These are phyloP conservation scores for Rosa lucieae DNA, from an alignment of 306 rosid genomes.

Conservation along the genomic window DNA sequence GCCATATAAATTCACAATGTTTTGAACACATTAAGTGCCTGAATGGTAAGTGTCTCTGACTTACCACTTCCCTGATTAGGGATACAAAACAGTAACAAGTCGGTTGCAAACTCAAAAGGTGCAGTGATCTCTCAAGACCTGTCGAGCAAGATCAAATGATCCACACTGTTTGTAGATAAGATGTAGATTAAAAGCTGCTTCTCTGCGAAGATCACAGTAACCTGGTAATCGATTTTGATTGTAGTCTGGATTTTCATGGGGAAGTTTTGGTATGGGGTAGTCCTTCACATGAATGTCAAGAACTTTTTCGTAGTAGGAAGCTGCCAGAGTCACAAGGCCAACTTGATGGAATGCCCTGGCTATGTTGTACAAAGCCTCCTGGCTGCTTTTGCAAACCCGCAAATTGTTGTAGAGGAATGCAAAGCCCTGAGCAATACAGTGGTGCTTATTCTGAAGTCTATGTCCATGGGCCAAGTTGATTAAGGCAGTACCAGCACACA, in stretches of 20 bases:
- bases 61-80: background rate
- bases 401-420: constrained; percentile 80
- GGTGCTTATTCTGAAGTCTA: constrained; percentile 92
- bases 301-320: constrained; percentile 66
- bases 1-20: background rate
- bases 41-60: background rate
- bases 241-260: constrained; percentile 47
- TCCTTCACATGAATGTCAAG: constrained; percentile 61
- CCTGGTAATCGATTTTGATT: constrained; percentile 43
- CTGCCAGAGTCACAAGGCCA: constrained; percentile 74
- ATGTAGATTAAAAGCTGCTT: constrained; percentile 87
- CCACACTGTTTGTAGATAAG: constrained; percentile 80
- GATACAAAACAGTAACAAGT: background rate
- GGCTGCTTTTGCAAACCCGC: constrained; percentile 65
- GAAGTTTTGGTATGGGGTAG: constrained; percentile 68
- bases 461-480: constrained; percentile 79
- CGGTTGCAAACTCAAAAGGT: constrained; percentile 33
- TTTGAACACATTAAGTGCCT: background rate
- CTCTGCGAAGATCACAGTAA: constrained; percentile 79
- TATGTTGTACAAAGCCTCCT: constrained; percentile 84
- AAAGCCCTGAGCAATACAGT: constrained; percentile 81
- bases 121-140: constrained; percentile 77
- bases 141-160: constrained; percentile 83
- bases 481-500: constrained; percentile 85
- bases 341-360: constrained; percentile 87